Evolutionary conservation across 495 filamentous ascomycete species (phyloP), one percentile per base, ranked within the genome.

Genomic region (Penicillium cosmopolitanum): DNA sequence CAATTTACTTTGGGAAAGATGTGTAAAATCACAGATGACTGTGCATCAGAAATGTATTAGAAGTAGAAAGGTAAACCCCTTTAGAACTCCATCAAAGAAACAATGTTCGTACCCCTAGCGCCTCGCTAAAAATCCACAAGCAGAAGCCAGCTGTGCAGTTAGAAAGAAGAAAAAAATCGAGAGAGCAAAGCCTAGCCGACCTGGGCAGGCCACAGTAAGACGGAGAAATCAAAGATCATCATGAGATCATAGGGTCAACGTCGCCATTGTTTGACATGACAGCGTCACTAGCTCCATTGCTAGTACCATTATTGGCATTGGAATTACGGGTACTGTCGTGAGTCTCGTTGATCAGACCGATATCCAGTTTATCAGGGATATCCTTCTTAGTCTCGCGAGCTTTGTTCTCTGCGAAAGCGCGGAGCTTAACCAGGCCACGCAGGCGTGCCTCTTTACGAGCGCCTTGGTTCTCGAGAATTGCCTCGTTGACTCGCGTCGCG

Each of bases 401-500:
- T 60, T 87, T 88, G 13, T 85, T 77, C 77, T 98, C 93, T 7
- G 91, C 86, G 90, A 93, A 98, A 3, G 86, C 86, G 57, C 94
- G 87, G 64, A 96, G 83, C 64, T 87, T 85, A 50, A 95, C 86
- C 4, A 98, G 81, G 58, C 87, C 83, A 51, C 87, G 82, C 51
- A 98, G 87, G 51, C 89, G 89, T 25, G 94, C 89, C 72, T 96
- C 89, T 61, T 87, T 85, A 61, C 85, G 80, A 62, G 86, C 82
- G 13, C 88, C 84, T 62, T 92, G 87, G 52, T 80, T 85, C 55
- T 81, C 77, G 28, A 97, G 76, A 40, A 98, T 89, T 28, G 92
- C 94, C 75, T 92, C 85, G 65, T 98, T 98, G 28, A 98, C 96
- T 46, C 82, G 76, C 46, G 84, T 82, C 6, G 95, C 93, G 25